A percentile compares a stretch with the other conserved stretches of the same genome.
phyloP scores from a whole-genome alignment of 306 rosid species.

The Trifolium pratense region DNA sequence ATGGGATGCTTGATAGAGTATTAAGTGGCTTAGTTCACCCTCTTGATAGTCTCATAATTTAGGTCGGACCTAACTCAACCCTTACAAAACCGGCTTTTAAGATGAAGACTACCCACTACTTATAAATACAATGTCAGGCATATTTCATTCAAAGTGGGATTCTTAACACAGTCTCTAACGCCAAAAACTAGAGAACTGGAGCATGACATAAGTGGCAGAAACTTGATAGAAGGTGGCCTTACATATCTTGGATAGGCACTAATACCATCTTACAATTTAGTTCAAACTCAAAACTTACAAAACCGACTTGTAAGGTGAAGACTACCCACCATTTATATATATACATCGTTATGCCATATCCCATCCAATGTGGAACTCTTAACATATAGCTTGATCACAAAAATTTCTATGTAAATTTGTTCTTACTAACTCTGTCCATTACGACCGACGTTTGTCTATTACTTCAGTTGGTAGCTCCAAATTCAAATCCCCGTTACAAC shows the following conservation, averaged over 20 bases:
- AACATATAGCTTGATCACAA: background rate
- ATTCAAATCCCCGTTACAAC: background rate
- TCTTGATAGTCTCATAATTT: background rate
- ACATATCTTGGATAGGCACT: background rate
- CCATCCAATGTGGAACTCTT: background rate
- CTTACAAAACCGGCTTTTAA: background rate
- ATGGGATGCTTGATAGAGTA: background rate
- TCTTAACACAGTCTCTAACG: background rate
- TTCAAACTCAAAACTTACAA: background rate
- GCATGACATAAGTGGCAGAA: background rate
- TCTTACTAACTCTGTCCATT: background rate
- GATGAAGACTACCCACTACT: background rate
- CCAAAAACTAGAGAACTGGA: background rate
- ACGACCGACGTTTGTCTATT: background rate
- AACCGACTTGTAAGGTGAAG: background rate
- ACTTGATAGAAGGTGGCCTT: background rate
- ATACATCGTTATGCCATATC: background rate
- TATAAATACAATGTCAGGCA: background rate
- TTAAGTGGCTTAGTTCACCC: background rate
- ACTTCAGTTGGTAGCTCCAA: constrained; percentile 4
- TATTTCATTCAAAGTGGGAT: background rate
- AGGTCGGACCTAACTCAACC: background rate
- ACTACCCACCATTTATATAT: background rate
- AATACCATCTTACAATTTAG: background rate
- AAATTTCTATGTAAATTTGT: background rate